phyloP scores from a whole-genome alignment of 768 basidiomycete species.

The Melanogaster broomeanus region DNA sequence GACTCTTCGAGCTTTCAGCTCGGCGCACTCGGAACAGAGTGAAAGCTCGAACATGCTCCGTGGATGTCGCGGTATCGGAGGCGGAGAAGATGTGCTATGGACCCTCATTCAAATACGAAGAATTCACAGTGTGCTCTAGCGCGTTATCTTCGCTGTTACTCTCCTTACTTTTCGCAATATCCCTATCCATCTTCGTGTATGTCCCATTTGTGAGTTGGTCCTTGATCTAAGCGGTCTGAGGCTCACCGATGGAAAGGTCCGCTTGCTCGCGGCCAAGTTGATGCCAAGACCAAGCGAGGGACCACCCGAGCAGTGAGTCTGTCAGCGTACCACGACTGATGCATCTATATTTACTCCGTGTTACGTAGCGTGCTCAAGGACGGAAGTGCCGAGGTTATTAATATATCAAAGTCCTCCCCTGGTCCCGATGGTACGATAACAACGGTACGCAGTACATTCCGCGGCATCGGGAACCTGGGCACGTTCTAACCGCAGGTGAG shows the following conservation, averaged over 20 bases:
- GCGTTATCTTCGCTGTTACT: not conserved
- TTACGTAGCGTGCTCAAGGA: not conserved
- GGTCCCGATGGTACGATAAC: not conserved
- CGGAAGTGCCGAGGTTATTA: not conserved
- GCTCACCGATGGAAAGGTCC: not conserved
- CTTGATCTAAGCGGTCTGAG: not conserved
- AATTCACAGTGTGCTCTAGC: conserved; percentile 42
- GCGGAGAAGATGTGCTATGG: conserved; percentile 48
- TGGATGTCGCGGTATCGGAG: not conserved
- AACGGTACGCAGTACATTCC: not conserved
- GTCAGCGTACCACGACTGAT: not conserved
- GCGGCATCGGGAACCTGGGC: not conserved
- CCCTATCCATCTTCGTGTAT: not conserved
- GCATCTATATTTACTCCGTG: not conserved
- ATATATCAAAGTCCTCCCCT: not conserved
- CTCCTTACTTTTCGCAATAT: not conserved
- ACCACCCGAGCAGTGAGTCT: not conserved
- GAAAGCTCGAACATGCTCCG: not conserved
- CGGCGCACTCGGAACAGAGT: conserved; percentile 11
- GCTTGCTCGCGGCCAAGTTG: not conserved
- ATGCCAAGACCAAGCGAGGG: not conserved
- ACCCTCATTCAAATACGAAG: conserved; percentile 64
- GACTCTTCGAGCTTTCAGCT: conserved; percentile 33
- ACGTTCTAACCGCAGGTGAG: not conserved
- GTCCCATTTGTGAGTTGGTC: not conserved